A percentile compares a stretch with the other conserved stretches of the same genome.
phyloP scores from a whole-genome alignment of 1,284 basidiomycete species.

The Tilletia setariae region DNA sequence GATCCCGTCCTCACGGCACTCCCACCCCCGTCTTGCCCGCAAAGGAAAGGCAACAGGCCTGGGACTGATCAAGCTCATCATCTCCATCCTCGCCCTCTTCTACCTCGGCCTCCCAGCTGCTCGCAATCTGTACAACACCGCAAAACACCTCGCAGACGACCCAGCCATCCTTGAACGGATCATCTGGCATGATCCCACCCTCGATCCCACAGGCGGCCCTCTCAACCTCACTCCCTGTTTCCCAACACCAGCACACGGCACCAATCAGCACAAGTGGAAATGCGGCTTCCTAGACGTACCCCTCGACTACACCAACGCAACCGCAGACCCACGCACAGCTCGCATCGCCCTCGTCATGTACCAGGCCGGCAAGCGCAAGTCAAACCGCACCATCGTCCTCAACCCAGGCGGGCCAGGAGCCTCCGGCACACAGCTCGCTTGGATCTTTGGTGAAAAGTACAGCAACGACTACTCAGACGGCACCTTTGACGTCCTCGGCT shows the following conservation, averaged over 20 bases:
- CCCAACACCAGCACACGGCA: constrained; percentile 5
- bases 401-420: constrained; percentile 36
- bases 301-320: constrained; percentile 30
- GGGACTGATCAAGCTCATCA: neutral
- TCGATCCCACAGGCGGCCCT: neutral
- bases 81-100: neutral
- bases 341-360: constrained; percentile 26
- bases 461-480: constrained; percentile 19
- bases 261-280: constrained; percentile 2
- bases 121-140: neutral
- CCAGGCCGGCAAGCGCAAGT: constrained; percentile 19
- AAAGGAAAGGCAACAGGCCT: no score
- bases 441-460: constrained; percentile 16
- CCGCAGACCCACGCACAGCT: constrained; percentile 21
- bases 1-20: no score
- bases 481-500: constrained; percentile 29
- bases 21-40: no score
- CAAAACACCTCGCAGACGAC: neutral
- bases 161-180: no score
- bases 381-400: constrained; percentile 24
- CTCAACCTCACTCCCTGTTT: constrained; percentile 13
- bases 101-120: neutral
- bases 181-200: neutral
- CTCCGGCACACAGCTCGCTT: constrained; percentile 24
- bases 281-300: constrained; percentile 29